Evolutionary conservation across 768 basidiomycete genomes (phyloP), one percentile per base, ranked within the genome.

Genomic region (Rhodotorula taiwanensis): DNA sequence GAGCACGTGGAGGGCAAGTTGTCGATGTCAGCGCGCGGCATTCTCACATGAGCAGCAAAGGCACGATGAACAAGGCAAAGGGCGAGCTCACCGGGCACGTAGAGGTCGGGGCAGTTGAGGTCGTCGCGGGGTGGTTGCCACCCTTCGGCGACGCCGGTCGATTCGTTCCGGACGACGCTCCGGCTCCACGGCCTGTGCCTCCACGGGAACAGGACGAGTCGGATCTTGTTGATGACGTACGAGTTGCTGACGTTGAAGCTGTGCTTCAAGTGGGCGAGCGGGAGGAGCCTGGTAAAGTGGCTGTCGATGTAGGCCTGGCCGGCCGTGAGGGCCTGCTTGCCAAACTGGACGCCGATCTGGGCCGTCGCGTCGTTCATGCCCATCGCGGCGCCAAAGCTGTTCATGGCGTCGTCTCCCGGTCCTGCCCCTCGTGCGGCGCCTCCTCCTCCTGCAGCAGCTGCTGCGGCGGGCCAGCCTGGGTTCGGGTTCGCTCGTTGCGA

Each of bases 181-280:
- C 94, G 80, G 3, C 84, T 81, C 87, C 91, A 93, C 1, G 91
- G 88, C 60, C 82, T 83, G 74, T 98, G 93, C 47, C 84, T 76
- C 95, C 95, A 98, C 0, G 95, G 95, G 70, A 95, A 97, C n/a
- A 98, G 78, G 20, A 99, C 79, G 15, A 98, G 79, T 20, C 82
- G 82, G 11, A 99, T 78, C 74, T 98, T 99, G 71, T 81, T 81
- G 47, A 97, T 84, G 58, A 98, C 95, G 75, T 99, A 99, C 0
- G 85, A 86, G 74, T 97, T 97, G 20, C 89, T 90, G 15, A 99
- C 95, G 75, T 95, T 90, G 78, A 98, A 98, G 71, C 88, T 85
- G 73, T 90, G 86, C 74, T 94, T 92, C 55, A 95, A 79, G 48
- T 85, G 79, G 16, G 83, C 80, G 36, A 86, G 76, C 4, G 89